Percentiles rank a stretch among this genome's conserved stretches.
These are phyloP conservation scores for Lipomyces yamanashiensis DNA, from an alignment of 805 yeast genomes.

Conservation along the genomic window DNA sequence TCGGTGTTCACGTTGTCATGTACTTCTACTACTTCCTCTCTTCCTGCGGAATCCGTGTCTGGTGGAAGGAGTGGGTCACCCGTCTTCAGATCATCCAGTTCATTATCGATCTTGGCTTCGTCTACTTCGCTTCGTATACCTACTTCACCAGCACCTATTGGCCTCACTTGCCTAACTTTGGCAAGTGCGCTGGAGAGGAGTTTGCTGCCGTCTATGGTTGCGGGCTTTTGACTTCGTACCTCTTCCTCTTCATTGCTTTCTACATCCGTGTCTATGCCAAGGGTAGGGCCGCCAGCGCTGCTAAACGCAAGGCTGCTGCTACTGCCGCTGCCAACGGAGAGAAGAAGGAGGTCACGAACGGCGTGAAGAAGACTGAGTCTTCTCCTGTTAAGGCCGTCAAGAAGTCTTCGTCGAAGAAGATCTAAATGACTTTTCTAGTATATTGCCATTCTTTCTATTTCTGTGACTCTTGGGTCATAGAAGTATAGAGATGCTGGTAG, in stretches of 20 bases:
- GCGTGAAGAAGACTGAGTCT: slow-evolving; percentile 4
- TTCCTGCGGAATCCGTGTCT: slow-evolving; percentile 90
- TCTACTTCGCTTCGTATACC: slow-evolving; percentile 92
- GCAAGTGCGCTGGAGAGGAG: slow-evolving; percentile 90
- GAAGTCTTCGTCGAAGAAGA: slow-evolving; percentile 32
- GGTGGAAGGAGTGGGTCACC: slow-evolving; percentile 99
- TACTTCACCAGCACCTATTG: slow-evolving; percentile 78
- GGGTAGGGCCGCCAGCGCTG: slow-evolving; percentile 35
- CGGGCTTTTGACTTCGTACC: slow-evolving; percentile 82
- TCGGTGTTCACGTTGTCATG: slow-evolving; percentile 94
- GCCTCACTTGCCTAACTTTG: slow-evolving; percentile 70
- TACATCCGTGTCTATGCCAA: slow-evolving; percentile 83
- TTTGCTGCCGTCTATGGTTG: slow-evolving; percentile 93
- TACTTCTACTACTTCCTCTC: slow-evolving; percentile 95
- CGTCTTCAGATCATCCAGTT: slow-evolving; percentile 94
- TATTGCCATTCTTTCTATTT: not conserved
- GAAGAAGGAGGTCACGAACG: slow-evolving; percentile 9
- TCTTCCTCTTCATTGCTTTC: slow-evolving; percentile 88
- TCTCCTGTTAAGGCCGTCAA: slow-evolving; percentile 30
- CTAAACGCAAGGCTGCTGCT: slow-evolving; percentile 23
- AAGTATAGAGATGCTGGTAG: not conserved
- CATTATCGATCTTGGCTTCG: slow-evolving; percentile 83
- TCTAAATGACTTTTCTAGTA: slow-evolving; percentile 6
- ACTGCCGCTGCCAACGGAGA: slow-evolving; percentile 12
- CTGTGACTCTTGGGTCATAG: not conserved